Evolutionary conservation across 2,329 filamentous ascomycete genomes (phyloP), one percentile per base, ranked within the genome.

Genomic region (Oidium heveae): DNA sequence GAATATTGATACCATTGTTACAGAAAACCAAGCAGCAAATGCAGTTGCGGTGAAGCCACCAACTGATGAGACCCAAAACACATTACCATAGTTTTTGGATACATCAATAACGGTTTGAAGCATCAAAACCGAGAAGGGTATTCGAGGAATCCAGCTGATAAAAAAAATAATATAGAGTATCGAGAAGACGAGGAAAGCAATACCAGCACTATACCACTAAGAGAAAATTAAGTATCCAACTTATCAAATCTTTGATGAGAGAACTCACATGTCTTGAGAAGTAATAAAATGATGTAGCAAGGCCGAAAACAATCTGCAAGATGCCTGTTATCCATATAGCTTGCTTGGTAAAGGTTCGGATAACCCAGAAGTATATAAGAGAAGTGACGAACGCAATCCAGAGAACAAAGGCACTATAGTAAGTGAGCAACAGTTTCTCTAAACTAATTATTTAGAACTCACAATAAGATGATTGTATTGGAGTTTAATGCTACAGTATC

Each of bases 301-400:
- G 71, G 0, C 85, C 86, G 61, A 86, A 82, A 55, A 82, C 70
- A 62, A 94, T 83, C 66, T 95, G 93, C 55, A 94, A 71, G 53
- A 94, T 89, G 13, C 86, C 86, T 0, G 87, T 93, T 41, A 87
- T 76, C 85, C 86, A 95, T 65, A 95, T 93, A 61, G 94, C 87
- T 49, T 86, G 77, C 68, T 91, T 93, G 3, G 88, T 87, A 59
- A 89, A 89, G 50, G 76, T 69, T 55, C 86, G 78, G 7, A 85
- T 84, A 1, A 80, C 66, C 67, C 79, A 77, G 61, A 95, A 78
- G 65, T 95, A 96, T 22, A 69, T 72, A 63, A 79, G 84, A 37
- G 84, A 88, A 44, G 94, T 70, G 1, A 85, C 73, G 22, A 88
- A 72, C 5, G 86, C 84, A 41, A 87, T 73, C 16, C 70, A 76